Percentiles rank a stretch among this genome's conserved stretches.
phyloP scores from a whole-genome alignment of 202 grass and related monocot species.

The Tripidium arundinaceum region DNA sequence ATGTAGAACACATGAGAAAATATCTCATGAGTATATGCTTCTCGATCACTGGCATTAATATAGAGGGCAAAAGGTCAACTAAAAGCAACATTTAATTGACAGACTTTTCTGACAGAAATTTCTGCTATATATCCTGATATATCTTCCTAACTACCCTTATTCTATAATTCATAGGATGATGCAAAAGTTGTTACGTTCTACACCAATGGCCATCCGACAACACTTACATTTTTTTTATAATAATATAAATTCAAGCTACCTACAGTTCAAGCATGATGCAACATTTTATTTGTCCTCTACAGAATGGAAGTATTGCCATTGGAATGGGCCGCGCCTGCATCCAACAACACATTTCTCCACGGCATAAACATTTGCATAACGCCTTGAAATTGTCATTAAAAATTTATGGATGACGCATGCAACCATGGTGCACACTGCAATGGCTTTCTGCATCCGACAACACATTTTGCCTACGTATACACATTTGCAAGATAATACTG shows the following conservation, averaged over 20 bases:
- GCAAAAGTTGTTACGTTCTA: constrained; percentile 6
- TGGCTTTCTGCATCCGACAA: constrained; percentile 36
- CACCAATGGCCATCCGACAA: constrained; percentile 52
- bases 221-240: constrained; percentile 1
- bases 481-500: constrained; percentile 7
- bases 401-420: constrained; percentile 24
- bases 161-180: constrained; percentile 37
- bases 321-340: constrained; percentile 8
- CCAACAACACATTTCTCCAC: constrained; percentile 36
- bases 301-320: constrained; percentile 25
- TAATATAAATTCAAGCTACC: constrained; percentile 5
- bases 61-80: constrained; percentile 6
- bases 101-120: constrained; percentile 6
- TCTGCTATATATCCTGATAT: constrained; percentile 35
- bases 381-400: background rate
- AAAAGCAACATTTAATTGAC: constrained; percentile 24
- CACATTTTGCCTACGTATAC: constrained; percentile 27
- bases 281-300: constrained; percentile 14
- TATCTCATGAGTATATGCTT: constrained; percentile 29
- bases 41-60: background rate
- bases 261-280: constrained; percentile 33
- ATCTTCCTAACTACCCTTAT: constrained; percentile 30
- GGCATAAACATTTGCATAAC: constrained; percentile 9
- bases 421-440: background rate
- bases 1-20: constrained; percentile 18